These are phyloP conservation scores for Lactifluus rugatus DNA, from an alignment of 768 basidiomycete genomes.

Conservation along the genomic window DNA sequence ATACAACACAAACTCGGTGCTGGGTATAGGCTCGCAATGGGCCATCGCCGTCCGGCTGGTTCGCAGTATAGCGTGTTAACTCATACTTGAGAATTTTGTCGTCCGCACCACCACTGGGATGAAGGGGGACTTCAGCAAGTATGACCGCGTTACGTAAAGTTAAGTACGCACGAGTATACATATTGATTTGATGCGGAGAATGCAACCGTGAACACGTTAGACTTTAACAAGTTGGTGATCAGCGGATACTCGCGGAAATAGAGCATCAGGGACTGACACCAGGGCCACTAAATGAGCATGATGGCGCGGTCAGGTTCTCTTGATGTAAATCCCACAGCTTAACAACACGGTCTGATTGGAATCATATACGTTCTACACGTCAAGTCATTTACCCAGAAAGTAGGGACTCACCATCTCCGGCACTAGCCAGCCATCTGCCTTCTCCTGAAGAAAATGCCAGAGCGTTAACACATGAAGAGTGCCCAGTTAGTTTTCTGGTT, in stretches of 20 bases:
- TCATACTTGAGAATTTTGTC: slow-evolving; percentile 14
- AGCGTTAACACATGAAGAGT: slow-evolving; percentile 32
- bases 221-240: slow-evolving; percentile 29
- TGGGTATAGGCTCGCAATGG: slow-evolving; percentile 11
- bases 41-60: not conserved
- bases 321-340: slow-evolving; percentile 32
- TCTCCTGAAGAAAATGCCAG: slow-evolving; percentile 28
- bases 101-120: slow-evolving; percentile 13
- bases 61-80: slow-evolving; percentile 8
- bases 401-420: slow-evolving; percentile 28
- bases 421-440: slow-evolving; percentile 33
- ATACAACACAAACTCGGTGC: slow-evolving; percentile 21
- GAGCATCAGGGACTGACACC: slow-evolving; percentile 19
- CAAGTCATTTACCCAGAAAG: not conserved
- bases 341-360: slow-evolving; percentile 25
- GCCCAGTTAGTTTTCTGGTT: slow-evolving; percentile 27
- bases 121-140: not conserved
- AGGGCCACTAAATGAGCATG: slow-evolving; percentile 24
- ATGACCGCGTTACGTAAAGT: not conserved
- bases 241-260: not conserved
- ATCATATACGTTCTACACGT: not conserved
- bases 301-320: slow-evolving; percentile 23
- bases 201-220: slow-evolving; percentile 59
- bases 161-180: slow-evolving; percentile 50
- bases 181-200: slow-evolving; percentile 61